Conservation (phyloP, 257 asterid genomes). For the Salvia rosmarinus region DNA sequence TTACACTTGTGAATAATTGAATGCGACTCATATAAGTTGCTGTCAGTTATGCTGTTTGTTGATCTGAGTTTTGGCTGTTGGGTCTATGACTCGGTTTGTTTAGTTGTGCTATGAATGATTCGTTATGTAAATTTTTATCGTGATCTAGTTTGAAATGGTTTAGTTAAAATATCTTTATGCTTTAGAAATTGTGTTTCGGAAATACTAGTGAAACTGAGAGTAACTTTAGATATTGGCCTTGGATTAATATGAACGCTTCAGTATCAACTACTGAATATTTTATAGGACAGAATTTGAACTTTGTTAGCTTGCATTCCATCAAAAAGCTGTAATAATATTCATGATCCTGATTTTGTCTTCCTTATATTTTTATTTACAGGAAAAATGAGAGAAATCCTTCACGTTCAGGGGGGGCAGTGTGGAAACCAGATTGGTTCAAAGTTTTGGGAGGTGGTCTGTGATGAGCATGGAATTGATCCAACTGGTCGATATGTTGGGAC, state of each 20-base stretch:
- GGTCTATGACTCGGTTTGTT: neutral
- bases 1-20: neutral
- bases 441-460: slow-evolving; percentile 60
- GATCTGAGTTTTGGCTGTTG: neutral
- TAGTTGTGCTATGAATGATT: neutral
- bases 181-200: neutral
- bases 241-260: neutral
- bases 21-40: neutral
- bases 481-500: slow-evolving; percentile 83
- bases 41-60: neutral
- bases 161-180: neutral
- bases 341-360: slow-evolving; percentile 8
- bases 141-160: slow-evolving; percentile 12
- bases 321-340: slow-evolving; percentile 1
- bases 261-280: neutral
- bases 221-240: neutral
- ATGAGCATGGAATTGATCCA: slow-evolving; percentile 87
- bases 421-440: slow-evolving; percentile 82
- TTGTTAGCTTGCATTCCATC: neutral
- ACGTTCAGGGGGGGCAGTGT: slow-evolving; percentile 86
- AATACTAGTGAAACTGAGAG: neutral
- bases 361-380: slow-evolving; percentile 34
- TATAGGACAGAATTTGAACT: neutral
- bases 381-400: slow-evolving; percentile 93
- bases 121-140: neutral